These are phyloP conservation scores for Phaeotremella skinneri DNA, from an alignment of 768 basidiomycete species.

Conservation along the genomic window DNA sequence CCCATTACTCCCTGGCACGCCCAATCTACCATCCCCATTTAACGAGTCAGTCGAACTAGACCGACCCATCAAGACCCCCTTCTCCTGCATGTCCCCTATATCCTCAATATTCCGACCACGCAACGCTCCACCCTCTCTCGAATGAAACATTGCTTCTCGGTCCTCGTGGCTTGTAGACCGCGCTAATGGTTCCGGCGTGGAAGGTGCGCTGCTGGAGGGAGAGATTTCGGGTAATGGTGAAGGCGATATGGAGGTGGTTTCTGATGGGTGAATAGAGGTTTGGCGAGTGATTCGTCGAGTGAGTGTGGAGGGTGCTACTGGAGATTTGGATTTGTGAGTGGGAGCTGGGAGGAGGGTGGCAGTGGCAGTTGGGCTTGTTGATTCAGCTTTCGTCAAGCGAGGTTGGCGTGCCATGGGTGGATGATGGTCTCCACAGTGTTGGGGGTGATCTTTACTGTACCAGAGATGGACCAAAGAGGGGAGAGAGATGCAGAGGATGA, in stretches of 20 bases:
- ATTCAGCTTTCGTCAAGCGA: not conserved
- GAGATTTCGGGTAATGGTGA: not conserved
- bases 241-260: not conserved
- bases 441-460: not conserved
- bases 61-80: conserved; percentile 34
- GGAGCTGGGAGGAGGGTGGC: not conserved
- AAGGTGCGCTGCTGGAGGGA: not conserved
- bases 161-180: not conserved
- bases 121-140: conserved; percentile 17
- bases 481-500: not conserved
- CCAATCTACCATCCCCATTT: conserved; percentile 12
- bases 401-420: not conserved
- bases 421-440: not conserved
- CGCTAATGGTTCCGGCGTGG: not conserved
- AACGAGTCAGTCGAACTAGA: conserved; percentile 1
- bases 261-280: not conserved
- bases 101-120: conserved; percentile 44
- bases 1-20: conserved; percentile 14
- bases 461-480: not conserved
- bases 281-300: not conserved
- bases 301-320: not conserved
- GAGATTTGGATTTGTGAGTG: not conserved
- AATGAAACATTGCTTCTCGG: conserved; percentile 19
- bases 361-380: not conserved
- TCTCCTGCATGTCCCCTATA: conserved; percentile 39